Percentiles rank a stretch among this genome's conserved stretches.
Conservation (phyloP, 176 grass and related monocot species). For the Leersia perrieri region DNA sequence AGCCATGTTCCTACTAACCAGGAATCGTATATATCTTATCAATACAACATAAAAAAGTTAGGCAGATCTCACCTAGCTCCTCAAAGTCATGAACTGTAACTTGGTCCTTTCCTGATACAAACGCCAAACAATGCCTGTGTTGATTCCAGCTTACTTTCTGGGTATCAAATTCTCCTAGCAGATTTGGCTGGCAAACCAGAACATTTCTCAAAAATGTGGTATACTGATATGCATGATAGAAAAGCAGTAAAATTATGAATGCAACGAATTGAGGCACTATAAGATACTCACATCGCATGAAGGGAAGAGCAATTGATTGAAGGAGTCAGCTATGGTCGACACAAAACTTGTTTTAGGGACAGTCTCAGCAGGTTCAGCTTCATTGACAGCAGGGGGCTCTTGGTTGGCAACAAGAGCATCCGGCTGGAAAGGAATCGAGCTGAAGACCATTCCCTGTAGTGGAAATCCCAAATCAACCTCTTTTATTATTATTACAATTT, state of each 20-base stretch:
- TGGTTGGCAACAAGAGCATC: slow-evolving; percentile 37
- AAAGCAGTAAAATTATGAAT: neutral
- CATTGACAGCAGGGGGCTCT: slow-evolving; percentile 32
- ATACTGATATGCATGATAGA: neutral
- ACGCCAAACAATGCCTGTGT: slow-evolving; percentile 81
- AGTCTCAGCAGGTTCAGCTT: slow-evolving; percentile 29
- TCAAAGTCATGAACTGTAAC: slow-evolving; percentile 75
- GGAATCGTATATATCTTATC: neutral
- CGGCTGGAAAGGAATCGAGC: slow-evolving; percentile 69
- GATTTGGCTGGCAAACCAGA: slow-evolving; percentile 63
- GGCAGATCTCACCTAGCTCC: slow-evolving; percentile 62
- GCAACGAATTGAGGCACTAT: neutral
- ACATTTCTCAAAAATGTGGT: no score
- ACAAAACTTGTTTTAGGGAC: slow-evolving; percentile 17
- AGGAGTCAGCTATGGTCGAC: slow-evolving; percentile 39
- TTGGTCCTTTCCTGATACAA: slow-evolving; percentile 77
- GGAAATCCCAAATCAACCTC: neutral
- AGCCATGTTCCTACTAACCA: neutral
- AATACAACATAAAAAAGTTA: slow-evolving; percentile 13
- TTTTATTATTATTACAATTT: no score
- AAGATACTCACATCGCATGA: slow-evolving; percentile 49
- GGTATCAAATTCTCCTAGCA: slow-evolving; percentile 64
- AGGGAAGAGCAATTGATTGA: slow-evolving; percentile 62
- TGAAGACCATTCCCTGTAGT: slow-evolving; percentile 92
- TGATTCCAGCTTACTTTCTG: slow-evolving; percentile 78